Evolutionary conservation across 2,329 filamentous ascomycete species (phyloP), one percentile per base, ranked within the genome.

Genomic region (Paraconiothyrium sp.): DNA sequence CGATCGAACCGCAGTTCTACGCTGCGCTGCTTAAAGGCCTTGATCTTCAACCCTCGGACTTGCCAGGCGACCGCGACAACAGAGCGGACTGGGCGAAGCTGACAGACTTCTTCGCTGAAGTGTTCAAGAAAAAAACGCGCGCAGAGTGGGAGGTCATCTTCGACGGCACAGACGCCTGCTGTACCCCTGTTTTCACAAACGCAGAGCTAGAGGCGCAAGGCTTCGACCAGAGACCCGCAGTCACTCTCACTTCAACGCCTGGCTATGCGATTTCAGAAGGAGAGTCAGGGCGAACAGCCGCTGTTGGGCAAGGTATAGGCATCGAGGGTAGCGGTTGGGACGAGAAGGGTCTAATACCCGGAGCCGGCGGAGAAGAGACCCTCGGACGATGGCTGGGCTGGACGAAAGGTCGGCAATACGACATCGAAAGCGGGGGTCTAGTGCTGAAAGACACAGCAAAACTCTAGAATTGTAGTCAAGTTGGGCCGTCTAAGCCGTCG

Each of bases 141-240:
- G 74, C 79, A 0, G 90, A 97, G 76, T 98, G 94, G 94, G 94
- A 97, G 79, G 75, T 63, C 3, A 82, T 97, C 6, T 98, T 97
- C 75, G 92, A 97, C 75, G 92, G 91, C 11, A 95, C 92, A 0
- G 94, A 98, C 80, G 94, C 94, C 1, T 98, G 94, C 77, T 93
- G 91, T 65, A 93, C 92, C n/a, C 94, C 94, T 0, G 92, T 98
- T 1, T 81, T 97, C 46, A 89, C 89, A 37, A 92, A 93, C 67
- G 72, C 69, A 0, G 93, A 97, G 79, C 82, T 97, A 47, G 87
- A 92, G 71, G 66, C 76, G n/a, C 80, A 76, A 22, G 84, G 84
- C 0, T 88, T 89, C 50, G 90, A 93, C 67, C 90, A 92, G 79
- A 80, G 92, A 63, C 91, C 91, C 1, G 80, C 85, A 1, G 90